A percentile compares a stretch with the other conserved stretches of the same genome.
Evolutionary conservation across 768 basidiomycete species (phyloP).

Genomic region (Daedalea quercina): DNA sequence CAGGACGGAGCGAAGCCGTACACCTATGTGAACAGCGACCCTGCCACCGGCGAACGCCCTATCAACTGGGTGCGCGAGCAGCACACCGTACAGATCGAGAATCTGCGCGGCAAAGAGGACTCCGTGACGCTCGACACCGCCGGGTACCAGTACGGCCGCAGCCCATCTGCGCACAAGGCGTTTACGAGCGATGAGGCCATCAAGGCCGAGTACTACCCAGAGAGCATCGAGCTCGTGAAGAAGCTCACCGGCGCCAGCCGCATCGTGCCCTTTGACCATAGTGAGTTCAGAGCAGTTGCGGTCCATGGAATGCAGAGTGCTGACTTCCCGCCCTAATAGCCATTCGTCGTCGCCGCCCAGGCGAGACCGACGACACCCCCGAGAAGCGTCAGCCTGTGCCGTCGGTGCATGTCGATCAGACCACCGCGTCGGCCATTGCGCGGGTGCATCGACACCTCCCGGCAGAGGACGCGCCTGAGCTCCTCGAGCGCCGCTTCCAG

Average conservation of each 20-base stretch:
- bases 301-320: not conserved
- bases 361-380: constrained; percentile 28
- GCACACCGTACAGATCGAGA: constrained; percentile 36
- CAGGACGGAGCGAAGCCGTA: constrained; percentile 35
- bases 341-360: constrained; percentile 35
- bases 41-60: constrained; percentile 19
- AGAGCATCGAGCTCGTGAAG: constrained; percentile 53
- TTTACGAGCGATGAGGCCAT: constrained; percentile 49
- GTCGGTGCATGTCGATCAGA: constrained; percentile 42
- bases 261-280: constrained; percentile 60
- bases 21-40: constrained; percentile 27
- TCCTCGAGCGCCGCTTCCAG: constrained; percentile 41
- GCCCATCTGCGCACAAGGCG: constrained; percentile 35
- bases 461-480: constrained; percentile 27
- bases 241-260: constrained; percentile 50
- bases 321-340: constrained; percentile 21
- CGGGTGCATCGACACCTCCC: constrained; percentile 40
- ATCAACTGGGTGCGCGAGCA: constrained; percentile 30
- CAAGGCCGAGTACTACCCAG: constrained; percentile 49
- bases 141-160: constrained; percentile 41
- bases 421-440: constrained; percentile 30
- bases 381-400: constrained; percentile 38
- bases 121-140: constrained; percentile 38
- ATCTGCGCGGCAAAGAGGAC: constrained; percentile 46
- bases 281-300: constrained; percentile 23